These are phyloP conservation scores for Monosporozyma siamensis DNA, from an alignment of 805 yeast genomes.

Conservation along the genomic window DNA sequence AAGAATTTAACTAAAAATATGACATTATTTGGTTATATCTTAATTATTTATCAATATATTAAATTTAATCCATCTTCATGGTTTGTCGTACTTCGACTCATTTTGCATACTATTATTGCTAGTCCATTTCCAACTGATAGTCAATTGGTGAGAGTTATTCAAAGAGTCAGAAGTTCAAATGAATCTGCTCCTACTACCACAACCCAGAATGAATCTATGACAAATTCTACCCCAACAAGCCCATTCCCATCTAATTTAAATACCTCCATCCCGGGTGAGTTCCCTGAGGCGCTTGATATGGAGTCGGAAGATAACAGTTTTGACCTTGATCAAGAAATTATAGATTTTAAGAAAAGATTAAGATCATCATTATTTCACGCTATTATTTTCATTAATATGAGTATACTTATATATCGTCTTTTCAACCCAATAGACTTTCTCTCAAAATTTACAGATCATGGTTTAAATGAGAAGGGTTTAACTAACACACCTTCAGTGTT, in stretches of 20 bases:
- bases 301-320: slow-evolving; percentile 1
- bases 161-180: slow-evolving; percentile 1
- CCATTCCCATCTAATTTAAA: too few species aligned
- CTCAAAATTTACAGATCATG: slow-evolving; percentile 25
- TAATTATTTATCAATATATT: slow-evolving; percentile 21
- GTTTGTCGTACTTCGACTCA: slow-evolving; percentile 2
- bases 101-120: slow-evolving; percentile 18
- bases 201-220: too few species aligned
- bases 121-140: slow-evolving; percentile 36
- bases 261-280: too few species aligned
- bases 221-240: too few species aligned
- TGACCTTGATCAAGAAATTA: slow-evolving; percentile 4
- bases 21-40: slow-evolving; percentile 16
- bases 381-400: slow-evolving; percentile 17
- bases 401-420: slow-evolving; percentile 13
- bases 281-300: too few species aligned
- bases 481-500: slow-evolving; percentile 27
- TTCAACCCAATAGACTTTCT: slow-evolving; percentile 31
- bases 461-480: slow-evolving; percentile 15
- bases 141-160: slow-evolving; percentile 17
- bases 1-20: slow-evolving; percentile 15
- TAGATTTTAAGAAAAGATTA: slow-evolving; percentile 13
- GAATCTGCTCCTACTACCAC: slow-evolving; percentile 8
- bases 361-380: slow-evolving; percentile 21
- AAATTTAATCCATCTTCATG: slow-evolving; percentile 22